phyloP scores from a whole-genome alignment of 129 eudicot species.

The Saposhnikovia divaricata region DNA sequence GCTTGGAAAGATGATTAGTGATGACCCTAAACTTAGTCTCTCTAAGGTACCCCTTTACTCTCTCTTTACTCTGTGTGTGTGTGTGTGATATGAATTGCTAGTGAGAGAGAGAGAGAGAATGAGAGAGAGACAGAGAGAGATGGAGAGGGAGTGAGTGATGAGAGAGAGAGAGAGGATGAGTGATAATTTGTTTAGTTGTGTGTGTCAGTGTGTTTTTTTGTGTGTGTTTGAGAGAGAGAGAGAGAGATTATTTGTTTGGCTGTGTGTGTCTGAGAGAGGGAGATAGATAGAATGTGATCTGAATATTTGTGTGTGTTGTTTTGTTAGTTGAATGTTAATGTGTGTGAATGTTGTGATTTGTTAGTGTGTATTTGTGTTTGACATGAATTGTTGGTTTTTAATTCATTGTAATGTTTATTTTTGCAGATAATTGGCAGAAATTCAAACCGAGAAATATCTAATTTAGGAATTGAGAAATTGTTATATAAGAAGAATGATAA shows the following conservation, averaged over 20 bases:
- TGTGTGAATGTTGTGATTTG: neutral
- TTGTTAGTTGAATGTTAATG: neutral
- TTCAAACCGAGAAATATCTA: slow-evolving; percentile 42
- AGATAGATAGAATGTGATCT: neutral
- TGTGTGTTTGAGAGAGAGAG: too few relatives aligned
- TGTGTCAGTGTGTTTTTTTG: too few relatives aligned
- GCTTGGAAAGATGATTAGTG: slow-evolving; percentile 49
- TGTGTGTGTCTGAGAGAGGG: too few relatives aligned
- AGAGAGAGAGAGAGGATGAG: neutral
- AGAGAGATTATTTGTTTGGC: too few relatives aligned
- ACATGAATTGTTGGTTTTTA: neutral
- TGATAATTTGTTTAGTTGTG: neutral
- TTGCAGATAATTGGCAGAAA: slow-evolving; percentile 58
- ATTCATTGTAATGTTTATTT: slow-evolving; percentile 5
- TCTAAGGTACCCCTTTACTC: slow-evolving; percentile 45
- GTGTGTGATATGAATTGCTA: neutral
- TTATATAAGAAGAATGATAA: slow-evolving; percentile 42
- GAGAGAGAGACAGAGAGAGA: neutral
- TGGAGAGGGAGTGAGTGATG: neutral
- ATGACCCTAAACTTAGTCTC: slow-evolving; percentile 61
- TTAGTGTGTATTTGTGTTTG: neutral
- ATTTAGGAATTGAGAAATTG: slow-evolving; percentile 59
- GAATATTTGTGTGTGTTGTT: neutral
- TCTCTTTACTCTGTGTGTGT: neutral
- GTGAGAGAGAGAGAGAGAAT: neutral